These are phyloP conservation scores for Verticillium nonalfalfae DNA, from an alignment of 2,329 filamentous ascomycete genomes.

Conservation along the genomic window DNA sequence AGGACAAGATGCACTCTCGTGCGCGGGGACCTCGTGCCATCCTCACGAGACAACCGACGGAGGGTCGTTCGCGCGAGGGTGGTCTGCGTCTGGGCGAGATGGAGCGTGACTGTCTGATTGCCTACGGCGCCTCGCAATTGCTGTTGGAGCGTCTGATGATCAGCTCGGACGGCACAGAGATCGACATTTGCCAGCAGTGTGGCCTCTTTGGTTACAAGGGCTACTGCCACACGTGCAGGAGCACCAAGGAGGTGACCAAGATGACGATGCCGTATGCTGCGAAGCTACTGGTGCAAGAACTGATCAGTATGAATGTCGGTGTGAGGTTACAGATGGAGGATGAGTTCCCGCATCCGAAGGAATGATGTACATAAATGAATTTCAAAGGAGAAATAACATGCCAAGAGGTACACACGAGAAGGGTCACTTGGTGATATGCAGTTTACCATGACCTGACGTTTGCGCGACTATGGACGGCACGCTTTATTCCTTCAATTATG, in stretches of 20 bases:
- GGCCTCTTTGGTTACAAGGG: slow-evolving; percentile 93
- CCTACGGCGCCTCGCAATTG: slow-evolving; percentile 90
- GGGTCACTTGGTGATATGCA: neutral
- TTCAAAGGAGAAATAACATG: neutral
- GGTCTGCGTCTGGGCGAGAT: slow-evolving; percentile 94
- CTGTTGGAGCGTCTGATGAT: slow-evolving; percentile 92
- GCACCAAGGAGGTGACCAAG: slow-evolving; percentile 73
- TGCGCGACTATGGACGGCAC: no score
- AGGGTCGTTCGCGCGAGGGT: slow-evolving; percentile 88
- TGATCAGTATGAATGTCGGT: slow-evolving; percentile 98
- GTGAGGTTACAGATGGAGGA: slow-evolving; percentile 86
- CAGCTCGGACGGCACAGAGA: slow-evolving; percentile 80
- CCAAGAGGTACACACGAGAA: neutral
- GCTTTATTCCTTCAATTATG: no score
- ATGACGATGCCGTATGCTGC: slow-evolving; percentile 98
- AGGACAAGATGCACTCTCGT: slow-evolving; percentile 98
- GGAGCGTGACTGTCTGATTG: slow-evolving; percentile 97
- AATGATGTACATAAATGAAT: neutral
- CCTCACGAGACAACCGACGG: slow-evolving; percentile 89
- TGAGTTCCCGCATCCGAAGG: slow-evolving; percentile 68
- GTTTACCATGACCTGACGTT: neutral
- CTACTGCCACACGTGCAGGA: slow-evolving; percentile 91
- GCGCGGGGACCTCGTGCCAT: slow-evolving; percentile 86
- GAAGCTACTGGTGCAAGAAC: slow-evolving; percentile 90
- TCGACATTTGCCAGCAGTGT: slow-evolving; percentile 91